Conservation (phyloP, 2,329 filamentous ascomycete species). For the Furcasterigmium furcatum region DNA sequence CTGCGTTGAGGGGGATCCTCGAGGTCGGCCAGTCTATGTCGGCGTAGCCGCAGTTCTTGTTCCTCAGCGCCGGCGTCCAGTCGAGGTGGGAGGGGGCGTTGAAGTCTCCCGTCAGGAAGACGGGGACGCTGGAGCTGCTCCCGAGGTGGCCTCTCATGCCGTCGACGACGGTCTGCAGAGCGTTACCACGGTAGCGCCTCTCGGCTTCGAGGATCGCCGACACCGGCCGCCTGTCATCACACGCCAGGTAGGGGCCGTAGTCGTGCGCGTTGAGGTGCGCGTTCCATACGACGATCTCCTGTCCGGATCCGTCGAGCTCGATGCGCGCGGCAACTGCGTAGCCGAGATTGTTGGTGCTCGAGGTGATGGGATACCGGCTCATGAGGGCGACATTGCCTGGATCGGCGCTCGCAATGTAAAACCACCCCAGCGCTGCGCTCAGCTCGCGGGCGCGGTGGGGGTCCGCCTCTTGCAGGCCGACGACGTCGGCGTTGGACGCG, state of each 20-base stretch:
- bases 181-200: conserved; percentile 27
- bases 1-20: conserved; percentile 24
- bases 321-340: conserved; percentile 29
- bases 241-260: conserved; percentile 40
- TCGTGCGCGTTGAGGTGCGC: conserved; percentile 32
- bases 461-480: conserved; percentile 34
- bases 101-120: conserved; percentile 36
- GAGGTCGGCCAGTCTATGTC: conserved; percentile 35
- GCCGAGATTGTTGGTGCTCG: conserved; percentile 19
- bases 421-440: conserved; percentile 34
- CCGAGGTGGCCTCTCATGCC: conserved; percentile 26
- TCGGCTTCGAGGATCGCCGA: conserved; percentile 29
- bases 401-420: conserved; percentile 23
- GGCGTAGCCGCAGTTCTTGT: conserved; percentile 31
- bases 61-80: conserved; percentile 27
- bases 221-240: conserved; percentile 29
- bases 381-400: conserved; percentile 24
- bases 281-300: conserved; percentile 30
- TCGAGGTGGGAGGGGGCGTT: conserved; percentile 41
- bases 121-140: conserved; percentile 25
- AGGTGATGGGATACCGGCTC: conserved; percentile 33
- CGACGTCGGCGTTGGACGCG: conserved; percentile 26
- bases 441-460: conserved; percentile 24
- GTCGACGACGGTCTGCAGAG: conserved; percentile 29
- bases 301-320: conserved; percentile 24